These are phyloP conservation scores for Hibiscus tridactylites DNA, from an alignment of 345 rosid genomes.

Conservation along the genomic window DNA sequence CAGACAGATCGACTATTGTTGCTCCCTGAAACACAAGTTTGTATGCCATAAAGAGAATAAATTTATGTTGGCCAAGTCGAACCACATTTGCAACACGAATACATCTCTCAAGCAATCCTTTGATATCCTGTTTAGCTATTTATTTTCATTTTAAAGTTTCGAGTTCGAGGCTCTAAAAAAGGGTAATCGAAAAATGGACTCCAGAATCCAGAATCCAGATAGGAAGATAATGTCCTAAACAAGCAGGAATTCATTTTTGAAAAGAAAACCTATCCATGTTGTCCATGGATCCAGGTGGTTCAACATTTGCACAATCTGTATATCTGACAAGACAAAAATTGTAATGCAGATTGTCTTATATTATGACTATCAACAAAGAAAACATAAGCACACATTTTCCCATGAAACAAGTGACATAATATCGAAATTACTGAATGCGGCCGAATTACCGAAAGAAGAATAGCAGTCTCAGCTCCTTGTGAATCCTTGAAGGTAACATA, in stretches of 20 bases:
- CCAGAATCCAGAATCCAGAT: not conserved
- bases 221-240: not conserved
- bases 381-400: not conserved
- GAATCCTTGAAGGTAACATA: conserved; percentile 82
- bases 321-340: not conserved
- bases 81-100: not conserved
- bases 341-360: not conserved
- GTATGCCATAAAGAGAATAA: not conserved
- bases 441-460: conserved; percentile 69
- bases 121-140: too few species aligned
- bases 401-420: not conserved
- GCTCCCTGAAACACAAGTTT: conserved; percentile 60
- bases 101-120: not conserved
- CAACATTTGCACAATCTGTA: not conserved
- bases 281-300: not conserved
- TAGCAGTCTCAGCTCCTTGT: conserved; percentile 87
- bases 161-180: not conserved
- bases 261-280: not conserved
- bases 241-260: not conserved
- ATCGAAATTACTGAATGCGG: not conserved
- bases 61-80: not conserved
- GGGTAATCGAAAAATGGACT: not conserved
- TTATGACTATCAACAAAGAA: not conserved
- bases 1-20: conserved; percentile 77
- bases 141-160: not conserved